Conservation (phyloP, 2,329 filamentous ascomycete species). For the Tothia fuscella region DNA sequence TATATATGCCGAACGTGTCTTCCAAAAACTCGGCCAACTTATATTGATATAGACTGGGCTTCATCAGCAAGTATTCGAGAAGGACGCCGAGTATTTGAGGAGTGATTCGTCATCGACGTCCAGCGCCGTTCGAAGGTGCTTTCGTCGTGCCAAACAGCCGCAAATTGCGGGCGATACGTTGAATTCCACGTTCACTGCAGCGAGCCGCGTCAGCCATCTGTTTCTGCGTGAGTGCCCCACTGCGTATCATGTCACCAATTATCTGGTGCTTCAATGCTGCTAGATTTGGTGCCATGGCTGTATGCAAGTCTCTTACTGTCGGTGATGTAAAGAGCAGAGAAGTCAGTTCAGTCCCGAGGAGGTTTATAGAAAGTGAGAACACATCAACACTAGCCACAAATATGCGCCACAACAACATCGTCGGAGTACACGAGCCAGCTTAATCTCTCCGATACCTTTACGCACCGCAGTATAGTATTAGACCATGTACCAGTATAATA, state of each 20-base stretch:
- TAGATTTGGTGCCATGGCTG: constrained; percentile 13
- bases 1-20: constrained; percentile 17
- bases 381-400: background rate
- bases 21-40: constrained; percentile 19
- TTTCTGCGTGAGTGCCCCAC: constrained; percentile 14
- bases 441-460: constrained; percentile 12
- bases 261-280: constrained; percentile 12
- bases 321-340: background rate
- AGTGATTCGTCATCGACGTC: constrained; percentile 16
- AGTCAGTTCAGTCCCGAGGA: too few species aligned
- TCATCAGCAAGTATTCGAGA: constrained; percentile 18
- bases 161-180: constrained; percentile 12
- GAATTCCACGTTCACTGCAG: constrained; percentile 17
- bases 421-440: too few species aligned
- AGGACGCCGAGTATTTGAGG: constrained; percentile 20
- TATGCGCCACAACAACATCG: background rate
- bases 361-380: background rate
- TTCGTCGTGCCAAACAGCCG: constrained; percentile 10
- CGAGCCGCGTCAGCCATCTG: constrained; percentile 16
- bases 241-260: constrained; percentile 16
- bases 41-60: constrained; percentile 20
- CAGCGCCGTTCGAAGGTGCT: constrained; percentile 12
- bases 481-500: too few species aligned
- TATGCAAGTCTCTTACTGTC: background rate
- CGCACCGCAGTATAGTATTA: too few species aligned